These are phyloP conservation scores for Candida tammaniensis DNA, from an alignment of 805 yeast species.

Conservation along the genomic window DNA sequence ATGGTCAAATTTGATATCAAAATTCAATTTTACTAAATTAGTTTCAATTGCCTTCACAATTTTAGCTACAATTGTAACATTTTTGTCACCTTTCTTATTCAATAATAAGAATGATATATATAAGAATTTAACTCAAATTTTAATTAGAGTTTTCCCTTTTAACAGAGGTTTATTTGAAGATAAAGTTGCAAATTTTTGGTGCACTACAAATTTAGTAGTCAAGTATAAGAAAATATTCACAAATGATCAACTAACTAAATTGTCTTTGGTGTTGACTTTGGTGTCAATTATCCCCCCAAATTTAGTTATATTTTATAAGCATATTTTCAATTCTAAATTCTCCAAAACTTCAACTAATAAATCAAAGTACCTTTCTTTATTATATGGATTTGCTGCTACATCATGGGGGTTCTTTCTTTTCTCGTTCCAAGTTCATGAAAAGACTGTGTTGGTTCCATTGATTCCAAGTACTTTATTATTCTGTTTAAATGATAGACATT, in stretches of 20 bases:
- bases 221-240: constrained; percentile 63
- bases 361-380: constrained; percentile 18
- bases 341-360: constrained; percentile 14
- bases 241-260: constrained; percentile 53
- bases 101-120: constrained; percentile 22
- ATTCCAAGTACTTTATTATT: constrained; percentile 75
- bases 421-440: constrained; percentile 96
- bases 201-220: constrained; percentile 77
- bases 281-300: constrained; percentile 31
- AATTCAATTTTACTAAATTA: constrained; percentile 56
- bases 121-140: constrained; percentile 41
- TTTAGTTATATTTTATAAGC: constrained; percentile 35
- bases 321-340: constrained; percentile 17
- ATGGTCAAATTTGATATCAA: constrained; percentile 11
- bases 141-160: constrained; percentile 82
- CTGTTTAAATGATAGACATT: constrained; percentile 52
- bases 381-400: constrained; percentile 76
- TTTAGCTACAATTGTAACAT: constrained; percentile 44
- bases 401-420: constrained; percentile 87
- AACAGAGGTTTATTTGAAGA: constrained; percentile 94
- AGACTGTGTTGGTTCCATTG: constrained; percentile 83
- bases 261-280: constrained; percentile 55
- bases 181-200: constrained; percentile 97
- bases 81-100: constrained; percentile 61
- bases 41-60: constrained; percentile 65